Base-by-base conservation (phyloP, 495 filamentous ascomycete genomes). In the Articulospora tetracladia region DNA sequence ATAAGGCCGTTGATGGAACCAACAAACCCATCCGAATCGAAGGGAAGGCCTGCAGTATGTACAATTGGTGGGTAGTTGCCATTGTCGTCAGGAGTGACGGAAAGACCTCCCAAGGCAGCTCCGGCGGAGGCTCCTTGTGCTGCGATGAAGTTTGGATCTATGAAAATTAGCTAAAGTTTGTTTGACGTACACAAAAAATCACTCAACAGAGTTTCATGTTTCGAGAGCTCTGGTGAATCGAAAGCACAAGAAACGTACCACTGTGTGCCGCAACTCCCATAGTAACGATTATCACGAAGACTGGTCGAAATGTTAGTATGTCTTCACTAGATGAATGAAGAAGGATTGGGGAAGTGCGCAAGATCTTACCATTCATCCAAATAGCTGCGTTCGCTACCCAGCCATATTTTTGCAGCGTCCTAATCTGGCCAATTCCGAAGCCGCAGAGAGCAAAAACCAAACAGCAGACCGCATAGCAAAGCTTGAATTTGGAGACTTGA, bases 311-410 rank as follows among this genome's bases (percentile, higher is more conserved):
- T n/a, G n/a, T n/a, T n/a, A n/a, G n/a, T n/a, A n/a, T n/a, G n/a
- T n/a, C n/a, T n/a, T n/a, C n/a, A n/a, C n/a, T n/a, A n/a, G n/a
- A n/a, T n/a, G n/a, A n/a, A n/a, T n/a, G n/a, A n/a, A n/a, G n/a
- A n/a, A n/a, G n/a, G n/a, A n/a, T n/a, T n/a, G n/a, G n/a, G n/a
- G n/a, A n/a, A n/a, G n/a, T n/a, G n/a, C n/a, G n/a, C n/a, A n/a
- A n/a, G n/a, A n/a, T n/a, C n/a, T n/a, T n/a, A n/a, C n/a, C n/a
- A 50, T 80, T 84, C 41, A 84, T 57, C 76, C 76, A 85, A 51
- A 86, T 77, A 11, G 81, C 77, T n/a, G 75, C 62, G 56, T 84
- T 81, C 6, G 81, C 80, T 23, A 86, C 65, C 80, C 82, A 83
- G 1, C 80, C 79, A 57, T 82, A 79, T 22, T 73, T 68, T 53